These are phyloP conservation scores for Flammula alnicola DNA, from an alignment of 1,284 basidiomycete species.

Conservation along the genomic window DNA sequence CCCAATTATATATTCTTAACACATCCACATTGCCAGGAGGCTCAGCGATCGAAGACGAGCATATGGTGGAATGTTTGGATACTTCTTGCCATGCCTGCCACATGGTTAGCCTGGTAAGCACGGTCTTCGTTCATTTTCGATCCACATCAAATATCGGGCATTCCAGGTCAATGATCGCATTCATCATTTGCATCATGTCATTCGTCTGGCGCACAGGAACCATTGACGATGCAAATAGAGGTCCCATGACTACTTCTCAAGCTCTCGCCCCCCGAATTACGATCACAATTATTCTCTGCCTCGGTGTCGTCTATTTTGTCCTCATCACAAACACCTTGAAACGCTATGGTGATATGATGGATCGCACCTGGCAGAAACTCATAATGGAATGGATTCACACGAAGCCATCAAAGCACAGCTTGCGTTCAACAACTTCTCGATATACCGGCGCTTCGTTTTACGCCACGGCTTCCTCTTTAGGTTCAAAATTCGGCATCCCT, in stretches of 20 bases:
- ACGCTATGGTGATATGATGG: constrained; percentile 47
- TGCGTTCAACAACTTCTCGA: no score
- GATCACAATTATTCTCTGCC: constrained; percentile 48
- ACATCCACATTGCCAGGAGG: constrained; percentile 46
- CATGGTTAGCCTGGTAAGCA: constrained; percentile 63
- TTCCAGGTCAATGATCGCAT: constrained; percentile 56
- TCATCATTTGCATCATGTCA: constrained; percentile 54
- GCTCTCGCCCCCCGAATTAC: constrained; percentile 50
- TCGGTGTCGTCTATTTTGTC: constrained; percentile 55
- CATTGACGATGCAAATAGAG: no score
- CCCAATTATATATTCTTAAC: neutral
- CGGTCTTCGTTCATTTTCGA: no score
- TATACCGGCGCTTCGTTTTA: no score
- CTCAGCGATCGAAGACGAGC: constrained; percentile 51
- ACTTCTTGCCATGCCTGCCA: constrained; percentile 60
- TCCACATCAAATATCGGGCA: no score
- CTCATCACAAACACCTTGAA: constrained; percentile 55
- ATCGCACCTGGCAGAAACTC: constrained; percentile 31
- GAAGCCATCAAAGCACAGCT: no score
- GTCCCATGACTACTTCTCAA: no score
- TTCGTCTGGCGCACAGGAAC: constrained; percentile 69
- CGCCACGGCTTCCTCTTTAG: no score
- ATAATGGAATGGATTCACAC: no score
- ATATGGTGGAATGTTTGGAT: constrained; percentile 79
- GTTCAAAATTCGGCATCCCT: no score